Evolutionary conservation across 139 green algal species (phyloP).

Genomic region (Micromonas commoda): DNA sequence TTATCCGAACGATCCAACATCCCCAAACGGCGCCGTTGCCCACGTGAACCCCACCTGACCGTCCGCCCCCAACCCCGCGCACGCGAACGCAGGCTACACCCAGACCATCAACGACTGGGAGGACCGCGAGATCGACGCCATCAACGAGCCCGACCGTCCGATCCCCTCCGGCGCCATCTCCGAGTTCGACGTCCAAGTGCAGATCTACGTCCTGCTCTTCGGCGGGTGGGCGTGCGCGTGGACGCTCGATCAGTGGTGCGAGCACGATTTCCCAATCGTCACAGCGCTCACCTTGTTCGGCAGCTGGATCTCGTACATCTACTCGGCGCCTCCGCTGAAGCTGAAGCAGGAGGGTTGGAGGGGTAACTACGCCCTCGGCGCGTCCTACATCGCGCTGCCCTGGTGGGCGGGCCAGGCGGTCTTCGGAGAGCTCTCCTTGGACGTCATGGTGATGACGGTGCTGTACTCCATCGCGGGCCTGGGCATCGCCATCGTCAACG

Average conservation of each 20-base stretch:
- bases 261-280: slow-evolving; percentile 67
- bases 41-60: no score
- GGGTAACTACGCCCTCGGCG: slow-evolving; percentile 92
- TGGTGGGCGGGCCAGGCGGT: slow-evolving; percentile 83
- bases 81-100: no score
- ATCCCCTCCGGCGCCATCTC: slow-evolving; percentile 81
- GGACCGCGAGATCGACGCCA: slow-evolving; percentile 96
- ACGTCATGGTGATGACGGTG: slow-evolving; percentile 92
- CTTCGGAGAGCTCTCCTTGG: slow-evolving; percentile 81
- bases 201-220: slow-evolving; percentile 81
- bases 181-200: slow-evolving; percentile 65
- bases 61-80: not conserved
- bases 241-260: slow-evolving; percentile 71
- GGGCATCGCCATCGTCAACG: slow-evolving; percentile 99
- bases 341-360: slow-evolving; percentile 91
- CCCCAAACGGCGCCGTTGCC: no score
- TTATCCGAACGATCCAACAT: no score
- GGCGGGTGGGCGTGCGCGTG: slow-evolving; percentile 72
- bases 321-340: slow-evolving; percentile 95
- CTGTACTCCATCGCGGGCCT: slow-evolving; percentile 94
- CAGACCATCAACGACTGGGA: slow-evolving; percentile 98
- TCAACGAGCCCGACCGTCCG: slow-evolving; percentile 97
- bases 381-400: slow-evolving; percentile 92
- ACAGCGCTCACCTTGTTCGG: slow-evolving; percentile 77
- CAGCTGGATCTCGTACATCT: slow-evolving; percentile 97